A percentile compares a stretch with the other conserved stretches of the same genome.
Evolutionary conservation across 2,329 filamentous ascomycete genomes (phyloP).

Genomic region (Calonectria honghensis): DNA sequence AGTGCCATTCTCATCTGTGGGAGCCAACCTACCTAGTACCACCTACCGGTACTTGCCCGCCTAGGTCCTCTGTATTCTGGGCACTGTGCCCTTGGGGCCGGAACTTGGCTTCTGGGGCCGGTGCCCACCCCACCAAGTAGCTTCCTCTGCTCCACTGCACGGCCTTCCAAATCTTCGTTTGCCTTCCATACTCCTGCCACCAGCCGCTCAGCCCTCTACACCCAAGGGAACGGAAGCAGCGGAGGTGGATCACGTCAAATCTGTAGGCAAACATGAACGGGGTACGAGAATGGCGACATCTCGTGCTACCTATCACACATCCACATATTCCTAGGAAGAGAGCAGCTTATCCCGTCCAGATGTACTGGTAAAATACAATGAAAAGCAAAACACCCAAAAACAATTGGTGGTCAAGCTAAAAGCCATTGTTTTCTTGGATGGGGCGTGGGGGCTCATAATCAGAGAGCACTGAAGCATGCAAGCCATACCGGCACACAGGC

Average conservation of each 20-base stretch:
- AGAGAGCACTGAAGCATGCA: conserved; percentile 2
- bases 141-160: neutral
- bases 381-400: neutral
- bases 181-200: neutral
- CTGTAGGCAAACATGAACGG: conserved; percentile 29
- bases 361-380: neutral
- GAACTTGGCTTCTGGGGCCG: conserved; percentile 23
- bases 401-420: neutral
- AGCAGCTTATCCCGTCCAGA: neutral
- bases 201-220: conserved; percentile 10
- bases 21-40: conserved; percentile 16
- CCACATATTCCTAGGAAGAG: neutral
- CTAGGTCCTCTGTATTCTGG: conserved; percentile 5
- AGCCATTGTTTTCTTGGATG: neutral
- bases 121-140: conserved; percentile 1
- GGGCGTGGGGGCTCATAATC: neutral
- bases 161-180: conserved; percentile 25
- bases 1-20: conserved; percentile 11
- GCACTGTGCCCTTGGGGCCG: conserved; percentile 32
- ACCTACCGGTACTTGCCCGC: conserved; percentile 30
- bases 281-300: conserved; percentile 4
- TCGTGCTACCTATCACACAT: neutral
- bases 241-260: conserved; percentile 28
- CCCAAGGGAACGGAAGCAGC: conserved; percentile 23
- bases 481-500: neutral